Evolutionary conservation across 2,329 filamentous ascomycete species (phyloP), one percentile per base, ranked within the genome.

Genomic region (Fusarium palustre): DNA sequence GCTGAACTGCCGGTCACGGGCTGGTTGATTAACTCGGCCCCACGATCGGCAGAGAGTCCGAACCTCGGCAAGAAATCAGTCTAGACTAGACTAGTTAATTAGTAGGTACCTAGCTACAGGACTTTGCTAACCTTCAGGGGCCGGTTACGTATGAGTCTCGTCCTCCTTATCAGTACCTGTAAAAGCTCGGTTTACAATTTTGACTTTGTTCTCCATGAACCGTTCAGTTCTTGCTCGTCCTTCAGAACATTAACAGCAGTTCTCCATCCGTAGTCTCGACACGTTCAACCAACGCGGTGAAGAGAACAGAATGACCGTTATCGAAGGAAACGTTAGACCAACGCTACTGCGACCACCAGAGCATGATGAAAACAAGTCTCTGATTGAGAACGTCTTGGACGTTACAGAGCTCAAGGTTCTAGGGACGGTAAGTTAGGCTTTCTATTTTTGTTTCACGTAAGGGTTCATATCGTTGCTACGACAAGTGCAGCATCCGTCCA

Each of bases 311-410:
- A 66, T 72, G 70, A 52, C 71, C 18, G 53, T 64, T 24, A 62
- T 65, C 57, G 76, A 77, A 24, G 76, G 78, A 33, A 45, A 60
- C 31, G 42, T 34, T 49, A 76, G 79, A 34, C 70, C 78, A n/a
- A 82, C 81, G 50, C 74, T 82, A 24, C 64, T 97, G 69, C 87
- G 89, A 75, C 91, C 93, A 52, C 93, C 92, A 68, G 89, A 91
- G 53, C 80, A 89, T 33, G 90, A 97, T 76, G 82, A 88, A 46
- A 86, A 86, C 76, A 92, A 92, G 79, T 90, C 93, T 28, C 86
- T 89, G 16, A 97, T 98, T 67, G 95, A 98, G 82, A 95, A 97
- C 80, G 90, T 92, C 49, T 87, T 97, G 57, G 94, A 97, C 75
- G 85, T 97, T 73, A 96, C 92, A 5, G 91, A 93, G 70, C 85